Base-by-base conservation (phyloP, 805 yeast genomes). In the Nakazawaea ernobii region DNA sequence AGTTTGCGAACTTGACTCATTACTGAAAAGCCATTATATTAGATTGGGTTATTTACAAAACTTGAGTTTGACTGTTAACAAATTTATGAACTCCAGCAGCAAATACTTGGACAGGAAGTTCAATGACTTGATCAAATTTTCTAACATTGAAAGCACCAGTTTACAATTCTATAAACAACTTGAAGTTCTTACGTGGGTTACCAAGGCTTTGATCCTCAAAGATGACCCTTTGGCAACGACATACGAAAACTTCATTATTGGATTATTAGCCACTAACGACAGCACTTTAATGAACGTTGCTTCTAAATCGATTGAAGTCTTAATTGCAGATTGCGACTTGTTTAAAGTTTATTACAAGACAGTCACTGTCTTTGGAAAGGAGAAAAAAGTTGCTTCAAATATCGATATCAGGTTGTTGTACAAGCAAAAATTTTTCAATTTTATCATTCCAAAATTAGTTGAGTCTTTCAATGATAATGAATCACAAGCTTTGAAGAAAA, bases 351-450 rank as follows among this genome's bases (percentile, higher is more conserved):
- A 73, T 27, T 68, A 68, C 35, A 57, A 51, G 43, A 26, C 29
- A 2, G 41, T 35, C 11, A 43, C 46, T 4, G 39, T 39, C 3
- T 35, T 39, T 17, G 61, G 61, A n/a, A 43, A 56, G 39, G 55
- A 55, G 6, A 60, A 58, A 39, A 48, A 53, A 4, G 48, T 47
- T n/a, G 75, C 74, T 1, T 61, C 61, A 52, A 80, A 80, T 52
- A 71, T 85, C 47, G 79, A 82, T 50, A 75, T 84, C 15, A 76
- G 86, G 49, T 62, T 77, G 39, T 70, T 94, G 24, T 88, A 85
- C 71, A 89, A 89, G 59, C 99, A 94, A 59, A 82, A 82, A 53
- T 72, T 87, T 26, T 88, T 89, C 59, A 78, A 79, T 50, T 65
- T 71, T 8, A 67, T 80, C 1, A 70, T 88, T 6, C 85, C 86